Evolutionary conservation across 495 filamentous ascomycete species (phyloP).

Genomic region (Saxispiralis lemnorum): DNA sequence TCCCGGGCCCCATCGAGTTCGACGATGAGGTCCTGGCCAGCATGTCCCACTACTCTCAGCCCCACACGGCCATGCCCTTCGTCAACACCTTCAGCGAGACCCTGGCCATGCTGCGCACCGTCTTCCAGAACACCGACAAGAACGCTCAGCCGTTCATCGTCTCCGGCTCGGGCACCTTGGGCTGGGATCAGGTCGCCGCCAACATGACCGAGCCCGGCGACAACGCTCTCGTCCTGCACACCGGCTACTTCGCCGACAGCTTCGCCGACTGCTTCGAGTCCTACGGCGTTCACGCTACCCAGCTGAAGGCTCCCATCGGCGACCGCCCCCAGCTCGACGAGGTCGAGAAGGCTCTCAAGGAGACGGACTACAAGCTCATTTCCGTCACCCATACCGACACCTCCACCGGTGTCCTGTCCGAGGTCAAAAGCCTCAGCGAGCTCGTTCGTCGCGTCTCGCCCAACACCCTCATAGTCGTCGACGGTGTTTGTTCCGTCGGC

Average conservation of each 20-base stretch:
- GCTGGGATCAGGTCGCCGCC: constrained; percentile 87
- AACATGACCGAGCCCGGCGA: constrained; percentile 80
- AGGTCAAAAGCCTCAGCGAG: constrained; percentile 66
- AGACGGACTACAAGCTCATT: constrained; percentile 78
- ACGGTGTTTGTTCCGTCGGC: constrained; percentile 92
- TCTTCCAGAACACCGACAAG: constrained; percentile 74
- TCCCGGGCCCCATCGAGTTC: constrained; percentile 95
- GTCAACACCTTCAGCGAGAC: constrained; percentile 82
- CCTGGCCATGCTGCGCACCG: constrained; percentile 68
- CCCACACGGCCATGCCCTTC: constrained; percentile 75
- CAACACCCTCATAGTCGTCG: constrained; percentile 75
- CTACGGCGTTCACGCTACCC: constrained; percentile 76
- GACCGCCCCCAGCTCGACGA: constrained; percentile 72
- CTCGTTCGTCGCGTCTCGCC: constrained; percentile 73
- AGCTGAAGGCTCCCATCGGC: constrained; percentile 76
- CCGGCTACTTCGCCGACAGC: constrained; percentile 92
- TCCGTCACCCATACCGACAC: constrained; percentile 96
- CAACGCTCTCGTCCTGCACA: constrained; percentile 79
- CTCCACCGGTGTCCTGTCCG: constrained; percentile 83
- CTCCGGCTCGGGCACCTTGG: constrained; percentile 83
- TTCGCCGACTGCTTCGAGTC: constrained; percentile 81
- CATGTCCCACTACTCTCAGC: constrained; percentile 94
- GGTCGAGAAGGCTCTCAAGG: constrained; percentile 68
- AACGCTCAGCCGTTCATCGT: constrained; percentile 80
- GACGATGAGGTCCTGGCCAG: constrained; percentile 90